phyloP scores from a whole-genome alignment of 2,329 filamentous ascomycete genomes.

The Pleurostoma richardsiae region DNA sequence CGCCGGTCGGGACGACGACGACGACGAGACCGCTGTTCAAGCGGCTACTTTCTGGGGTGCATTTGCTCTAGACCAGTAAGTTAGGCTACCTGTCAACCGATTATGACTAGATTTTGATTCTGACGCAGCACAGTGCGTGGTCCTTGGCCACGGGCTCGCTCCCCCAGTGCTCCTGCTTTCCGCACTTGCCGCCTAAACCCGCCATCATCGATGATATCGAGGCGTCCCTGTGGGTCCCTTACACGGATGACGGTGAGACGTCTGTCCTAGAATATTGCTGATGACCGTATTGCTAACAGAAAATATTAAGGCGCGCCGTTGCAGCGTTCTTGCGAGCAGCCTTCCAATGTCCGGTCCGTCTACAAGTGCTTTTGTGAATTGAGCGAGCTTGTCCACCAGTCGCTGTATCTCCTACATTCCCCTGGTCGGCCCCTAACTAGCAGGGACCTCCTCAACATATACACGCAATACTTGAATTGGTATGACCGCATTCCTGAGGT shows the following conservation, averaged over 20 bases:
- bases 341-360: slow-evolving; percentile 63
- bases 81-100: slow-evolving; percentile 5
- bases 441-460: slow-evolving; percentile 56
- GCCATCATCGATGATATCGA: slow-evolving; percentile 56
- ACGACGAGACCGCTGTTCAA: slow-evolving; percentile 53
- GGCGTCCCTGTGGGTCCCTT: slow-evolving; percentile 54
- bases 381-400: slow-evolving; percentile 69
- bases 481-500: slow-evolving; percentile 62
- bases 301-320: slow-evolving; percentile 39
- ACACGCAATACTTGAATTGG: slow-evolving; percentile 67
- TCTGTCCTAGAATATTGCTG: neutral
- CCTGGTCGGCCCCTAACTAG: slow-evolving; percentile 62
- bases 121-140: slow-evolving; percentile 47
- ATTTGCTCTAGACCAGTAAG: slow-evolving; percentile 60
- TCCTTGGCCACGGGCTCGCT: slow-evolving; percentile 59
- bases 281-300: no score
- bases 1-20: slow-evolving; percentile 33
- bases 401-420: slow-evolving; percentile 67
- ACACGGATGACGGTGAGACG: slow-evolving; percentile 49
- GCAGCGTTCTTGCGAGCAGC: slow-evolving; percentile 53
- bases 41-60: slow-evolving; percentile 59
- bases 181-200: slow-evolving; percentile 53
- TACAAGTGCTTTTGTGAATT: slow-evolving; percentile 67
- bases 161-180: slow-evolving; percentile 54
- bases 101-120: neutral